phyloP scores from a whole-genome alignment of 208 protist genomes.

The Trypanosoma cruzi region DNA sequence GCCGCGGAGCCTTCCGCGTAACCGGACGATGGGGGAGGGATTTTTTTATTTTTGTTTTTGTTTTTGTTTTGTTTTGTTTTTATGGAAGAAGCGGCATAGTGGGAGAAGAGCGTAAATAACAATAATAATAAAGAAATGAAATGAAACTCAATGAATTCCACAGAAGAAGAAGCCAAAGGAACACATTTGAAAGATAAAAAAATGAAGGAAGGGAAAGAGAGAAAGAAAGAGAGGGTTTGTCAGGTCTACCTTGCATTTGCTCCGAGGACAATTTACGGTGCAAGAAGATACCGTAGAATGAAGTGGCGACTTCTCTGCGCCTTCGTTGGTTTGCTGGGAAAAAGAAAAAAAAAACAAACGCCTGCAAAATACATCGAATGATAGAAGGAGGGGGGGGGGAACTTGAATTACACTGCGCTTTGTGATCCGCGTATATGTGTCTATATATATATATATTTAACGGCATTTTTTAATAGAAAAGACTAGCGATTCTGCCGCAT shows the following conservation, averaged over 20 bases:
- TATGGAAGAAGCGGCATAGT: not conserved
- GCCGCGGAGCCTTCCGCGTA: not conserved
- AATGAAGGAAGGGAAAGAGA: not conserved
- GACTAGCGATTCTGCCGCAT: not conserved
- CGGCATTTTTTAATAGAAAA: not conserved
- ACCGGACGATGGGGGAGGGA: too few relatives aligned
- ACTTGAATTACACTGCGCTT: too few relatives aligned
- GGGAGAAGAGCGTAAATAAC: conserved; percentile 1
- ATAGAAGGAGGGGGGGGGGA: too few relatives aligned
- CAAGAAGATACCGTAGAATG: too few relatives aligned
- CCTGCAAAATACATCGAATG: too few relatives aligned
- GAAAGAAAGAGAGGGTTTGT: too few relatives aligned
- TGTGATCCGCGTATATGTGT: too few relatives aligned
- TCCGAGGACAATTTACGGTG: too few relatives aligned
- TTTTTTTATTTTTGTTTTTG: not conserved
- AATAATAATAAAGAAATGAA: conserved; percentile 8
- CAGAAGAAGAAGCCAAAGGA: not conserved
- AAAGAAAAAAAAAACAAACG: conserved; percentile 19
- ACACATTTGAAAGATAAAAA: not conserved
- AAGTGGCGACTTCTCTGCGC: not conserved
- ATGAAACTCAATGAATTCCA: not conserved
- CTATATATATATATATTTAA: not conserved
- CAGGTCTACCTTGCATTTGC: too few relatives aligned
- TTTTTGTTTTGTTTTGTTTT: not conserved
- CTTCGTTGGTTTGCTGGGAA: not conserved